Evolutionary conservation across 148 eudicot species (phyloP).

Genomic region (Diospyros kaki): DNA sequence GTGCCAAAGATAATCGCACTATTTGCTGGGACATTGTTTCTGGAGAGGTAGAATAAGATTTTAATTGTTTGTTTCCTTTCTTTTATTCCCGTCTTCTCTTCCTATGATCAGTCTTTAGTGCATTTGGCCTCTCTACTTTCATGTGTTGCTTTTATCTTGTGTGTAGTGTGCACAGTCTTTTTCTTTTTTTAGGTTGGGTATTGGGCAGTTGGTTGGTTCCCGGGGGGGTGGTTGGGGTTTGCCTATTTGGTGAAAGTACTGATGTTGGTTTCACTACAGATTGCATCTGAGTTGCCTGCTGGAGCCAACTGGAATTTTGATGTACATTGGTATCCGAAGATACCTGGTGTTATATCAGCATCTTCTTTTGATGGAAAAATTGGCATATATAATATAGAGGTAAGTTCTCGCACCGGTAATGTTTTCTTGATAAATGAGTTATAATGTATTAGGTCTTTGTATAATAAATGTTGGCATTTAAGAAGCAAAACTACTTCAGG

Average conservation of each 20-base stretch:
- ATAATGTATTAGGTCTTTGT: too few species aligned
- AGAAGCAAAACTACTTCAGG: too few species aligned
- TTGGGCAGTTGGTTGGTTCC: neutral
- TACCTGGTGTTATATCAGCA: slow-evolving; percentile 94
- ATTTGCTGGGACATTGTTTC: slow-evolving; percentile 87
- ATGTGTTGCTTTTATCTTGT: neutral
- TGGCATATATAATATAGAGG: slow-evolving; percentile 79
- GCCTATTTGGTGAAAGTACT: neutral
- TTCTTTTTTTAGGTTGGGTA: neutral
- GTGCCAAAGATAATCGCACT: slow-evolving; percentile 94
- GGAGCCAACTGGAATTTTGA: slow-evolving; percentile 95
- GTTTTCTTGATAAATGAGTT: neutral
- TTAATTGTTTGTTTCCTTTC: neutral
- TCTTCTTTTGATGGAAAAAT: slow-evolving; percentile 88
- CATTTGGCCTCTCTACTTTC: neutral
- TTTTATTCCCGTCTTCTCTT: neutral
- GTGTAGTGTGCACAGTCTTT: neutral
- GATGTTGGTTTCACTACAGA: slow-evolving; percentile 46
- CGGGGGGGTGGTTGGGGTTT: neutral
- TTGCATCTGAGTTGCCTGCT: slow-evolving; percentile 84
- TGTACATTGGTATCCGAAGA: slow-evolving; percentile 91
- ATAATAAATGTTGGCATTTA: too few species aligned
- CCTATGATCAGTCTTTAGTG: neutral
- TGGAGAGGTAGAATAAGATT: slow-evolving; percentile 58
- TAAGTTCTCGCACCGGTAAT: slow-evolving; percentile 14